phyloP scores from a whole-genome alignment of 305 asterid species.

The Andrographis paniculata region DNA sequence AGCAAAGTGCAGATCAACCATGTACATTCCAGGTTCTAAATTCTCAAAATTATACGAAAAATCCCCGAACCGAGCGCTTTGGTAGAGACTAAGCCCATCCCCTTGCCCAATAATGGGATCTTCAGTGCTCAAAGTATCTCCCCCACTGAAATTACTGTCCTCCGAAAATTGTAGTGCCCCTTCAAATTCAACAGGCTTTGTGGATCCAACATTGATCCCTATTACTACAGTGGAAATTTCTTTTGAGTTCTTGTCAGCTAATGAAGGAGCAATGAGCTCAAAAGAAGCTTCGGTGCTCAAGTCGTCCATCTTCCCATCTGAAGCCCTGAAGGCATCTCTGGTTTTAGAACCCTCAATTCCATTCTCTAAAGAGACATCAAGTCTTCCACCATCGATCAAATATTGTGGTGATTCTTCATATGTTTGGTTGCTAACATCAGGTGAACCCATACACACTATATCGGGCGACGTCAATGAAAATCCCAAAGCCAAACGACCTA shows the following conservation, averaged over 20 bases:
- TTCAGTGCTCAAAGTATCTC: conserved; percentile 39
- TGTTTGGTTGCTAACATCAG: background rate
- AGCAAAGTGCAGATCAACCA: conserved; percentile 57
- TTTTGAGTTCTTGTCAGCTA: conserved; percentile 22
- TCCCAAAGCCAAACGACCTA: conserved; percentile 2
- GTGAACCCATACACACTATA: background rate
- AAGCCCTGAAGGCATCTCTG: conserved; percentile 26
- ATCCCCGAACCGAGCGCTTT: conserved; percentile 55
- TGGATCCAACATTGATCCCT: conserved; percentile 59
- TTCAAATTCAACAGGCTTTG: conserved; percentile 20
- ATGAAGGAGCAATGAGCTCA: conserved; percentile 58
- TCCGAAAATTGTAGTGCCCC: conserved; percentile 37
- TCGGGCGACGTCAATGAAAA: conserved; percentile 1
- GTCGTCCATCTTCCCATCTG: conserved; percentile 31
- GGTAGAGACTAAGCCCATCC: conserved; percentile 37
- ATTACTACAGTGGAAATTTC: conserved; percentile 20
- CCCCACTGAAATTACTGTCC: conserved; percentile 47
- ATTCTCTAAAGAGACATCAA: conserved; percentile 70
- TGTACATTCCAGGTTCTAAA: conserved; percentile 36
- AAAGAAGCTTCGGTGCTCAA: conserved; percentile 46
- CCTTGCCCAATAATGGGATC: conserved; percentile 32
- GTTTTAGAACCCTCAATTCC: conserved; percentile 68
- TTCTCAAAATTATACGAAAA: conserved; percentile 37
- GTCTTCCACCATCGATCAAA: conserved; percentile 29
- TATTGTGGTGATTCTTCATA: conserved; percentile 35